These are phyloP conservation scores for Skeletonema menzelii DNA, from an alignment of 108 stramenopile species.

Conservation along the genomic window DNA sequence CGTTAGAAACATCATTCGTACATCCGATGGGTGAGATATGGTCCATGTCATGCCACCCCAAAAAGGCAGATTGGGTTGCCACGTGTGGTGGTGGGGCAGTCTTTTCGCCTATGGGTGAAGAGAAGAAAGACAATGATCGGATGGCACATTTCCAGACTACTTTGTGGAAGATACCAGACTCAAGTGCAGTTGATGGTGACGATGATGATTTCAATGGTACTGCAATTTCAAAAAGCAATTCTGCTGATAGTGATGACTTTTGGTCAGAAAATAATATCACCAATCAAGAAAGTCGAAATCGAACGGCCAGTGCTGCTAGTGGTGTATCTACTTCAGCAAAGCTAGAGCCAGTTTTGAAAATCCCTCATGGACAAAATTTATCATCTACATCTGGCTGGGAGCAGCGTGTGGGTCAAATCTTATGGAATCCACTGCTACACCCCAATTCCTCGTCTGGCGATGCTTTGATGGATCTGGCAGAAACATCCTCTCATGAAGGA, in stretches of 20 bases:
- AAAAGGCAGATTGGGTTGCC: slow-evolving; percentile 23
- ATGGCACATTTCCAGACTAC: slow-evolving; percentile 36
- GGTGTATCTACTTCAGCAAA: background rate
- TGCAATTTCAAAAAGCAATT: background rate
- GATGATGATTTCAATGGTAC: slow-evolving; percentile 3
- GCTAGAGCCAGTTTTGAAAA: slow-evolving; percentile 29
- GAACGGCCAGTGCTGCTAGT: slow-evolving; percentile 6
- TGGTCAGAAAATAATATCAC: slow-evolving; percentile 9
- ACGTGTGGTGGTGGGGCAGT: slow-evolving; percentile 50
- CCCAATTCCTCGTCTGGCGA: slow-evolving; percentile 28
- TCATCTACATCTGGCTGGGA: slow-evolving; percentile 35
- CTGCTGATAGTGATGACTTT: background rate
- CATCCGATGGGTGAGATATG: slow-evolving; percentile 53
- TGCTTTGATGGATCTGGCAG: slow-evolving; percentile 6
- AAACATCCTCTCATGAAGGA: slow-evolving; percentile 21
- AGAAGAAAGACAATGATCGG: slow-evolving; percentile 2
- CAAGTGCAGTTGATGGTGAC: slow-evolving; percentile 8
- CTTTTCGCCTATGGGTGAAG: background rate
- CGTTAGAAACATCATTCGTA: slow-evolving; percentile 15
- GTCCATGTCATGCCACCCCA: slow-evolving; percentile 35
- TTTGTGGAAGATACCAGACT: slow-evolving; percentile 30
- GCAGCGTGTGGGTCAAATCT: slow-evolving; percentile 44
- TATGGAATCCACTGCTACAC: slow-evolving; percentile 40
- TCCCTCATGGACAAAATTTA: slow-evolving; percentile 35
- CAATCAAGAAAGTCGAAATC: slow-evolving; percentile 6